phyloP scores from a whole-genome alignment of 768 basidiomycete species.

The Tulasnella sp. region DNA sequence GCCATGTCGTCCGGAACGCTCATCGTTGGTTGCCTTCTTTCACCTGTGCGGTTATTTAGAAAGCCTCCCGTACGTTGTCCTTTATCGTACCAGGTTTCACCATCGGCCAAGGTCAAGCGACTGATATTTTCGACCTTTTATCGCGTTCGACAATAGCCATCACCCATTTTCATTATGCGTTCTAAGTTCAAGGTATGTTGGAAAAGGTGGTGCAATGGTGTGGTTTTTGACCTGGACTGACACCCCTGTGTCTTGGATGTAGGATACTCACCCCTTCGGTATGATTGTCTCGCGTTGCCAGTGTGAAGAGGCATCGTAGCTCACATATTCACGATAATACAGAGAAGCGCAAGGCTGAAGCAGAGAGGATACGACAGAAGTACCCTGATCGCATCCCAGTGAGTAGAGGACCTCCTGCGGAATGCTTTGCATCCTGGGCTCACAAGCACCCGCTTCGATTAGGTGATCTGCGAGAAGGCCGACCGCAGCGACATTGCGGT shows the following conservation, averaged over 20 bases:
- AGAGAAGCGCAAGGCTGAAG: slow-evolving; percentile 99
- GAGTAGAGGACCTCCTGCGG: slow-evolving; percentile 38
- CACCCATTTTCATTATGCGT: slow-evolving; percentile 52
- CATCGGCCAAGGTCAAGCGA: background rate
- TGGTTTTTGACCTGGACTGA: background rate
- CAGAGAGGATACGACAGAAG: slow-evolving; percentile 97
- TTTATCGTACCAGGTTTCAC: background rate
- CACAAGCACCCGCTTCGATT: slow-evolving; percentile 13
- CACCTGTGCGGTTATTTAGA: background rate
- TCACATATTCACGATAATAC: background rate
- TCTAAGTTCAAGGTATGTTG: slow-evolving; percentile 72
- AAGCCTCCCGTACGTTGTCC: background rate
- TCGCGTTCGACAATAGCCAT: background rate
- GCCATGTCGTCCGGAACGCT: background rate
- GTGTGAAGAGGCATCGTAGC: background rate
- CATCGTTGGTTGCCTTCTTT: background rate
- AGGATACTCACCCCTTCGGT: slow-evolving; percentile 99
- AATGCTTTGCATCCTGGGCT: background rate
- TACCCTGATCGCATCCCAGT: slow-evolving; percentile 98
- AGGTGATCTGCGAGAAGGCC: slow-evolving; percentile 99
- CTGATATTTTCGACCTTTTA: background rate
- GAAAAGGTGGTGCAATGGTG: background rate
- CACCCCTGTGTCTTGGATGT: slow-evolving; percentile 31
- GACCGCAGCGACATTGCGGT: slow-evolving; percentile 98
- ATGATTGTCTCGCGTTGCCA: slow-evolving; percentile 31